Base-by-base conservation (phyloP, 2,329 filamentous ascomycete genomes). In the Alternaria infectoria region DNA sequence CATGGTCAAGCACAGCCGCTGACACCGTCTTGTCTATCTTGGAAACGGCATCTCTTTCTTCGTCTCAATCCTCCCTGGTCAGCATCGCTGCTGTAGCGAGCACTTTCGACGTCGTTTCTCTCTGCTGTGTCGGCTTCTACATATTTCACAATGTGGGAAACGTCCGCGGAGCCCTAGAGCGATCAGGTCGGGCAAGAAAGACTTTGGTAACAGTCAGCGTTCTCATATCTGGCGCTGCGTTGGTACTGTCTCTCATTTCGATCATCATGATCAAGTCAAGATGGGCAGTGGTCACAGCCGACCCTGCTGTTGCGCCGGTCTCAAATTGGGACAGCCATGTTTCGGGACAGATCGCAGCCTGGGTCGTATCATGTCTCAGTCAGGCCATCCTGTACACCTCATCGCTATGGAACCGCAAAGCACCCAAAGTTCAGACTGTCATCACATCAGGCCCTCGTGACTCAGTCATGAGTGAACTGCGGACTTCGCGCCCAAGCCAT, bases 1-100 rank as follows among this genome's bases (percentile, higher is more conserved):
- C 79, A 28, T 74, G 75, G 64, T 74, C 77, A 44, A 71, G 76
- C 61, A 81, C 76, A 49, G 70, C 77, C 54, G 73, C 73, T n/a
- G 72, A 78, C 36, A 68, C 77, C n/a, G 67, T 78, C 28, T 66
- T 81, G 43, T 70, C 76, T 12, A 73, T 81, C n/a, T 62, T 81
- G 19, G 75, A 81, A 46, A 73, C 79, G 4, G 66, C 70, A 9
- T 75, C 78, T n/a, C 64, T 80, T 45, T 75, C 72, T 19, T 57
- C 57, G 28, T 62, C 73, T 32, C 59, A 72, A 7, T 57, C 66
- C 25, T 71, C 73, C 15, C 68, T 78, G 12, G 66, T 68, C 54
- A 67, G 68, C 28, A 64, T 79, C 54, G 72, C 75, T 13, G 69
- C 77, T 51, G 66, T 74, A 32, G 75, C 80, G 32, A 74, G 75